Evolutionary conservation across 305 asterid genomes (phyloP).

Genomic region (Rubia occidens): DNA sequence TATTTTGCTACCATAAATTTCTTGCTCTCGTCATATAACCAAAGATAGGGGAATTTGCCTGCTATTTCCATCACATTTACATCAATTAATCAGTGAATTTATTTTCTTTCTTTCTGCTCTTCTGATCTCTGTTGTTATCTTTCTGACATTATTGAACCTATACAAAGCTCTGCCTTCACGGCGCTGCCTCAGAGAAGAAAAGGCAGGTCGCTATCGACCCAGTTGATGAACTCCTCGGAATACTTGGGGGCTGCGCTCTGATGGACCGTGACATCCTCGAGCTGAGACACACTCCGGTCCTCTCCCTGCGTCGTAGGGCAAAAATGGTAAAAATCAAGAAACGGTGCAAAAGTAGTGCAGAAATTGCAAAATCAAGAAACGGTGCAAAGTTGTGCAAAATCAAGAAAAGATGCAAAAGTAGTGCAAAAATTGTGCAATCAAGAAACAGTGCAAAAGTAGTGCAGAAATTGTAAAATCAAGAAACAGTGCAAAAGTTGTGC

Average conservation of each 20-base stretch:
- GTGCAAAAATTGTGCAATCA: neutral
- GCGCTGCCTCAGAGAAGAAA: conserved; percentile 18
- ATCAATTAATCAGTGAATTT: too few species aligned
- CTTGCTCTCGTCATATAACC: too few species aligned
- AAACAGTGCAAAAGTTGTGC: neutral
- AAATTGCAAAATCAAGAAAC: neutral
- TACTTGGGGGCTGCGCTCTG: conserved; percentile 28
- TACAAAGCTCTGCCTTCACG: neutral
- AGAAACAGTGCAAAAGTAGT: neutral
- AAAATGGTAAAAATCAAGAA: too few species aligned
- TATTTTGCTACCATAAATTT: too few species aligned
- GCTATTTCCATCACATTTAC: too few species aligned
- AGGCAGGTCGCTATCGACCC: conserved; percentile 56
- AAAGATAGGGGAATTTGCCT: too few species aligned
- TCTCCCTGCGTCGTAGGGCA: conserved; percentile 25
- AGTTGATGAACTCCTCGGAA: conserved; percentile 52
- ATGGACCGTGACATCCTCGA: conserved; percentile 19
- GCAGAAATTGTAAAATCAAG: neutral
- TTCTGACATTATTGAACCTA: neutral
- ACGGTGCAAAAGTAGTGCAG: neutral
- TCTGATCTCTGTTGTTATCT: neutral
- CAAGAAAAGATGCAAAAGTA: neutral
- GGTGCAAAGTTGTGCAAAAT: neutral
- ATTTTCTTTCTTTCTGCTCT: neutral
- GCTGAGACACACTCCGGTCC: conserved; percentile 34